Percentiles rank a stretch among this genome's conserved stretches.
Conservation (phyloP, 495 filamentous ascomycete genomes). For the Cairneyella variabilis region DNA sequence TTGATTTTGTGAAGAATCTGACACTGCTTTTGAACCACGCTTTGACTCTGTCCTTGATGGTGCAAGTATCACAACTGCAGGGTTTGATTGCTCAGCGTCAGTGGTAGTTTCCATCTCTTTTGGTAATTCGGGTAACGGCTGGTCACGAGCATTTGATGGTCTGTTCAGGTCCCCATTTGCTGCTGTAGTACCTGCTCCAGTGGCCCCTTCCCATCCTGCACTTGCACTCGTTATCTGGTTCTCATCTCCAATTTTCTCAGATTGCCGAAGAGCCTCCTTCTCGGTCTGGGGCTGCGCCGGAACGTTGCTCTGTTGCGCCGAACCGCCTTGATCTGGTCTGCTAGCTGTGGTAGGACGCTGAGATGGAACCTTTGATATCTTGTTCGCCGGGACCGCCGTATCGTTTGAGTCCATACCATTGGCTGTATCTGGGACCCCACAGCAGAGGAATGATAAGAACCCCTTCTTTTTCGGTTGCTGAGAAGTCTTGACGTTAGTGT, state of each 20-base stretch:
- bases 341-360: constrained; percentile 49
- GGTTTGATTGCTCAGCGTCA: constrained; percentile 7
- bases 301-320: background rate
- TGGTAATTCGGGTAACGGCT: constrained; percentile 22
- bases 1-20: background rate
- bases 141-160: constrained; percentile 19
- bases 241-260: constrained; percentile 8
- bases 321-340: constrained; percentile 28
- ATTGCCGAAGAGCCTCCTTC: constrained; percentile 19
- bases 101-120: constrained; percentile 15
- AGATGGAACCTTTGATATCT: constrained; percentile 48
- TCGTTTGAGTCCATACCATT: constrained; percentile 60
- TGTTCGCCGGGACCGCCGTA: constrained; percentile 59
- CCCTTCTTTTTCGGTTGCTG: constrained; percentile 56
- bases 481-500: constrained; percentile 33
- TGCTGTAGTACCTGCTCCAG: background rate
- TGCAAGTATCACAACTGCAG: constrained; percentile 28
- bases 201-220: background rate
- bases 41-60: constrained; percentile 16
- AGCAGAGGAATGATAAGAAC: constrained; percentile 79
- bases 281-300: constrained; percentile 9
- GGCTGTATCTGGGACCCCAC: constrained; percentile 62
- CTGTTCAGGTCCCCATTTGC: constrained; percentile 11
- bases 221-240: background rate
- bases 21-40: background rate